Base-by-base conservation (phyloP, 2,329 filamentous ascomycete genomes). In the Biscogniauxia marginata region DNA sequence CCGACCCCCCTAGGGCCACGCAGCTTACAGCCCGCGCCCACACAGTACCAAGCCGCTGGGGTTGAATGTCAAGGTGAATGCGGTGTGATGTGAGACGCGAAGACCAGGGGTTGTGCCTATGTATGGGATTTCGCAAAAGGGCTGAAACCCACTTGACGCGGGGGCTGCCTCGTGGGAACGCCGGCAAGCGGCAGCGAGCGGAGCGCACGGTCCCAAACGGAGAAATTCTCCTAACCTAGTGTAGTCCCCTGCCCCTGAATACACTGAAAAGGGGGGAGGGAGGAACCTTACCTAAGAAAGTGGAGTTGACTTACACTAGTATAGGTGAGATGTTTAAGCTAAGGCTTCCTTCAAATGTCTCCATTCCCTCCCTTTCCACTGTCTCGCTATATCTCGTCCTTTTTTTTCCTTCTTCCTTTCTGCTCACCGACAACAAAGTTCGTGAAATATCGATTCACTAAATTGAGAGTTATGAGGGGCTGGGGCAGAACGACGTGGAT, bases 101-200 rank as follows among this genome's bases (percentile, higher is more conserved):
- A 39, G 30, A 39, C n/a, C 30, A 39, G 30, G 30, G 30, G 30
- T 39, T 16, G 30, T 8, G 30, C n/a, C 30, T 39, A 39, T 39
- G 7, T 39, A 39, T 39, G 7, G 30, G 30, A 39, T 39, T n/a
- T 39, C 30, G 11, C 30, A 39, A 39, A 39, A 39, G 30, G 43
- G 52, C 21, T 60, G 58, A 60, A 60, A 60, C 58, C 18, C 24
- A 30, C 30, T 49, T 55, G 58, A 60, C 46, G 58, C 58, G 55
- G 55, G 55, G 58, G 22, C 22, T 52, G 46, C 50, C 45, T 57
- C 58, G 51, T 55, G 54, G 45, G 39, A 52, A n/a, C n/a, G 50
- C 7, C 45, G 30, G 30, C 30, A 39, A 39, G 13, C 30, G 30
- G 30, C 30, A 39, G 13, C 11, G n/a, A 21, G 50, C 20, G 30